Percentiles rank a stretch among this genome's conserved stretches.
Conservation (phyloP, 805 yeast genomes). For the Nakazawaea ernobii region DNA sequence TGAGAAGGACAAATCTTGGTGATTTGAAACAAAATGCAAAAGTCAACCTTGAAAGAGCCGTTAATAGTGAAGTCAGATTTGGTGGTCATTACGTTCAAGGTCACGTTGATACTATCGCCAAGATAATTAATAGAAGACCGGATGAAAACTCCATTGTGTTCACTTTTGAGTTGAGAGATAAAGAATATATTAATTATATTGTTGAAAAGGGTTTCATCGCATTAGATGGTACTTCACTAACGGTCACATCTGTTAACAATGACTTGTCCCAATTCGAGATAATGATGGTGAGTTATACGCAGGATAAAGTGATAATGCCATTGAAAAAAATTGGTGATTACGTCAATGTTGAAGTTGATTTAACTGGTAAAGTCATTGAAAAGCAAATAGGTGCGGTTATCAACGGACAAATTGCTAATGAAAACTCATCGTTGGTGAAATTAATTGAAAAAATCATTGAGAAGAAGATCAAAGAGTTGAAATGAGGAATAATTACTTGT, state of each 20-base stretch:
- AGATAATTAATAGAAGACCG: slow-evolving; percentile 40
- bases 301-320: slow-evolving; percentile 71
- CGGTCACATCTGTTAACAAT: slow-evolving; percentile 76
- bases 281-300: slow-evolving; percentile 91
- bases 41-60: slow-evolving; percentile 92
- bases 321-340: slow-evolving; percentile 51
- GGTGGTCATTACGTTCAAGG: slow-evolving; percentile 99
- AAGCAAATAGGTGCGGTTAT: slow-evolving; percentile 67
- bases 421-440: slow-evolving; percentile 42
- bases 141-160: slow-evolving; percentile 78
- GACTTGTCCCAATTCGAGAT: slow-evolving; percentile 57
- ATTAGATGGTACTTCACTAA: slow-evolving; percentile 88
- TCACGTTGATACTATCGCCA: slow-evolving; percentile 88
- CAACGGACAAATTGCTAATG: slow-evolving; percentile 44
- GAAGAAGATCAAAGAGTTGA: slow-evolving; percentile 25
- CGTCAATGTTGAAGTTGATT: slow-evolving; percentile 92
- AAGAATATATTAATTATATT: slow-evolving; percentile 58
- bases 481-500: slow-evolving; percentile 1
- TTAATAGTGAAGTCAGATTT: slow-evolving; percentile 68
- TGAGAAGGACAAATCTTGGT: slow-evolving; percentile 75
- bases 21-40: slow-evolving; percentile 46
- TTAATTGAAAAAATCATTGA: slow-evolving; percentile 46
- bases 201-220: slow-evolving; percentile 95
- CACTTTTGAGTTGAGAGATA: slow-evolving; percentile 67
- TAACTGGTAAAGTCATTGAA: slow-evolving; percentile 87